Evolutionary conservation across 1,284 basidiomycete species (phyloP).

Genomic region (Ustilago loliicola): DNA sequence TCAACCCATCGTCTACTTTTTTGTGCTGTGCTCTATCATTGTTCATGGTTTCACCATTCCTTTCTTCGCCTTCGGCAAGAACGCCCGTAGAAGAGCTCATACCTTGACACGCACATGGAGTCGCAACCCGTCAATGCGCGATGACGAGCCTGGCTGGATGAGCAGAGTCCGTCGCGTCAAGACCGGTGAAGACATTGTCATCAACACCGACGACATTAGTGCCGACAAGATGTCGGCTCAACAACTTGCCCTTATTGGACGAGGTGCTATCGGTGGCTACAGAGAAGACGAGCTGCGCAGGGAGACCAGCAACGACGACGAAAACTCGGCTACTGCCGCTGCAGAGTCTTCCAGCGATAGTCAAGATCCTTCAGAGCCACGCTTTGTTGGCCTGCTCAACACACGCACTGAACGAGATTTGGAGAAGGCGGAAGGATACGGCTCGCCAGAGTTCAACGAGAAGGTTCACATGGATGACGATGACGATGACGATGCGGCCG

Average conservation of each 20-base stretch:
- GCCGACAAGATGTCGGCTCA: constrained; percentile 57
- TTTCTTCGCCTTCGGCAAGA: constrained; percentile 68
- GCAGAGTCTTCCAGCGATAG: constrained; percentile 33
- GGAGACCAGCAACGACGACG: constrained; percentile 36
- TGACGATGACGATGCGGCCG: constrained; percentile 15
- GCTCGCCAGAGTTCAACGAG: constrained; percentile 29
- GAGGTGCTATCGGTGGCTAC: constrained; percentile 62
- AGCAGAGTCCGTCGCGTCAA: constrained; percentile 54
- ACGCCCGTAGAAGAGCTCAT: constrained; percentile 55
- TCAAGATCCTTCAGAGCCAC: constrained; percentile 18
- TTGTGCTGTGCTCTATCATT: constrained; percentile 68
- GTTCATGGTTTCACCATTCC: constrained; percentile 70
- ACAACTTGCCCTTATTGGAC: constrained; percentile 62
- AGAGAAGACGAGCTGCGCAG: constrained; percentile 56
- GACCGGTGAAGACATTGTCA: constrained; percentile 56
- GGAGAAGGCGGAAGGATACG: constrained; percentile 50
- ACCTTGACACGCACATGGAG: constrained; percentile 65
- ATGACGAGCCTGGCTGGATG: constrained; percentile 66
- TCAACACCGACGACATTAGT: constrained; percentile 51
- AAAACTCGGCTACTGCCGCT: constrained; percentile 24
- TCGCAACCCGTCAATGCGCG: constrained; percentile 52
- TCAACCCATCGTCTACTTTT: constrained; percentile 69
- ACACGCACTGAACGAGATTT: constrained; percentile 54
- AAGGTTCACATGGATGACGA: constrained; percentile 13
- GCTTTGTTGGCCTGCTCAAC: constrained; percentile 53